Evolutionary conservation across 2,329 filamentous ascomycete genomes (phyloP).

Genomic region (Beauveria sp.): DNA sequence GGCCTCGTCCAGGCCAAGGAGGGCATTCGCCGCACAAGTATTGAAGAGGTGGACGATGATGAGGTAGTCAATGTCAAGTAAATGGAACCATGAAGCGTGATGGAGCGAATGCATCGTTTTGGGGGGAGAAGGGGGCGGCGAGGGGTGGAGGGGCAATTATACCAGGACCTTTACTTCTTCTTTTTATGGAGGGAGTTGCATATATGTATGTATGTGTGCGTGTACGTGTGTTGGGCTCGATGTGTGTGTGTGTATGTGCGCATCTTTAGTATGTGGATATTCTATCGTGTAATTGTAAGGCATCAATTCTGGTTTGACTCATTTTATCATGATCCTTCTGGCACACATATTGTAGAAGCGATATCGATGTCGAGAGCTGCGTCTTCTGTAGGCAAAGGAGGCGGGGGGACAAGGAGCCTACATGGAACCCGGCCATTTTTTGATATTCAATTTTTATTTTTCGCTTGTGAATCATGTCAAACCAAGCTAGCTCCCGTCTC

Average conservation of each 20-base stretch:
- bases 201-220: background rate
- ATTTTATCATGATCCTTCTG: too few relatives aligned
- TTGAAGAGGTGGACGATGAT: conserved; percentile 51
- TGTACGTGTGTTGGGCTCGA: background rate
- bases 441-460: too few relatives aligned
- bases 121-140: background rate
- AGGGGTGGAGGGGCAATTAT: background rate
- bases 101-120: background rate
- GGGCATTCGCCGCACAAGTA: conserved; percentile 47
- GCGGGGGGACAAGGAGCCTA: too few relatives aligned
- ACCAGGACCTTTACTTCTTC: background rate
- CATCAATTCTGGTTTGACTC: background rate
- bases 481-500: too few relatives aligned
- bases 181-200: background rate
- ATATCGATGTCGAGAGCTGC: too few relatives aligned
- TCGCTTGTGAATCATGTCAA: too few relatives aligned
- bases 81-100: background rate
- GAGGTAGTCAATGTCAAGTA: conserved; percentile 26
- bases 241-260: background rate
- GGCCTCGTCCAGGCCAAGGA: conserved; percentile 44
- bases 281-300: background rate
- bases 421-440: too few relatives aligned
- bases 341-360: too few relatives aligned
- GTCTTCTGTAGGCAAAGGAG: too few relatives aligned
- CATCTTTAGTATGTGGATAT: background rate